These are phyloP conservation scores for Eucalyptus grandis DNA, from an alignment of 345 rosid genomes.

Conservation along the genomic window DNA sequence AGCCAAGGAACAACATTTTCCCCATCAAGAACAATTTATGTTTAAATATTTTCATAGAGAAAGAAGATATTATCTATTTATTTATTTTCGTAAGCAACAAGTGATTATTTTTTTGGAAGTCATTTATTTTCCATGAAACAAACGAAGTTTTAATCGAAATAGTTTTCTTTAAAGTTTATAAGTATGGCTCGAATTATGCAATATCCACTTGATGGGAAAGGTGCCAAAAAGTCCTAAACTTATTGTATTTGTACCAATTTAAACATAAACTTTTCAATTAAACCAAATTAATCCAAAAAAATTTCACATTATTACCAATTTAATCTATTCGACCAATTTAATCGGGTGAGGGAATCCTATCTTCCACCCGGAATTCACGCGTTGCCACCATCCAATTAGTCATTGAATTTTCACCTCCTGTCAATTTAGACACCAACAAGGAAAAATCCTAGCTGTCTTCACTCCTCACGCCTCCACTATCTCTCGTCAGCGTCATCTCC, in stretches of 20 bases:
- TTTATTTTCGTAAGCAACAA: too few relatives aligned
- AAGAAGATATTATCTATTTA: too few relatives aligned
- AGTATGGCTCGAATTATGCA: background rate
- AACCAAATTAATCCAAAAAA: too few relatives aligned
- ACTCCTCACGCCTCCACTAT: background rate
- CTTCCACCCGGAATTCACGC: background rate
- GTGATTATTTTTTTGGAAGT: background rate
- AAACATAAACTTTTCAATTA: too few relatives aligned
- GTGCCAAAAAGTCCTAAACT: too few relatives aligned
- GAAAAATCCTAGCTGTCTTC: background rate
- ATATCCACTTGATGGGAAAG: background rate
- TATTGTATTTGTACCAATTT: too few relatives aligned
- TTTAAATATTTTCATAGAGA: too few relatives aligned
- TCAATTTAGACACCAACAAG: background rate
- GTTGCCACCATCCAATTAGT: background rate
- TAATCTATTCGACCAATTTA: too few relatives aligned
- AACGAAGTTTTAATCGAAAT: too few relatives aligned
- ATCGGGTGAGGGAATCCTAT: background rate
- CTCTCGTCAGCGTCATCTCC: background rate
- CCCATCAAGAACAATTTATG: background rate
- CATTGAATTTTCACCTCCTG: background rate
- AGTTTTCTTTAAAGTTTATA: background rate
- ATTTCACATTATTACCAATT: too few relatives aligned
- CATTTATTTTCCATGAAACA: too few relatives aligned
- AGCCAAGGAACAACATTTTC: too few relatives aligned